Conservation (phyloP, 2,329 filamentous ascomycete species). For the Xylariaceae sp. region DNA sequence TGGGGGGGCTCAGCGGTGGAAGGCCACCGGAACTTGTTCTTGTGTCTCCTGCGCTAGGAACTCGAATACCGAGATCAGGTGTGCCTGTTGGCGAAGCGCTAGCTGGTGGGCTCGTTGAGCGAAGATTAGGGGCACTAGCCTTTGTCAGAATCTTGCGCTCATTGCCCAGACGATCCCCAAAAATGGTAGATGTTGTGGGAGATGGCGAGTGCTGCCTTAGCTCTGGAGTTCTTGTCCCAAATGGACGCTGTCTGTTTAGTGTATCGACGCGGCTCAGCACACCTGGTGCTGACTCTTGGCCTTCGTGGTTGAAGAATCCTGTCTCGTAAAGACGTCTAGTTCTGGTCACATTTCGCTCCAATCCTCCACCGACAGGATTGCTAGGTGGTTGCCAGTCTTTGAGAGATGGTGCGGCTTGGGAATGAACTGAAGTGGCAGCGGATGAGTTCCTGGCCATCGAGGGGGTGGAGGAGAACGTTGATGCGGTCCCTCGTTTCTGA, state of each 20-base stretch:
- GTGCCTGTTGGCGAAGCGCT: slow-evolving; percentile 36
- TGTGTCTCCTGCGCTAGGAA: slow-evolving; percentile 34
- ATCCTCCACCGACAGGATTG: slow-evolving; percentile 33
- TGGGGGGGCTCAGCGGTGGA: slow-evolving; percentile 63
- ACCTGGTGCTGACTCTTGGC: slow-evolving; percentile 75
- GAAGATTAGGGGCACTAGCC: slow-evolving; percentile 66
- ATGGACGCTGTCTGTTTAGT: slow-evolving; percentile 60
- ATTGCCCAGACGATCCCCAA: slow-evolving; percentile 42
- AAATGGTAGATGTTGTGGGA: slow-evolving; percentile 36
- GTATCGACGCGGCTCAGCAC: slow-evolving; percentile 77
- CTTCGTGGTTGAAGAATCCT: slow-evolving; percentile 66
- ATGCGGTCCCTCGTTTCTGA: slow-evolving; percentile 79
- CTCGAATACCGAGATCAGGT: slow-evolving; percentile 31
- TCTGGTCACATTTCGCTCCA: slow-evolving; percentile 66
- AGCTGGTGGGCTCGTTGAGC: slow-evolving; percentile 49
- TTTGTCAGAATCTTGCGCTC: slow-evolving; percentile 49
- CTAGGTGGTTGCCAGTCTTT: slow-evolving; percentile 48
- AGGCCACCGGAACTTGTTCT: slow-evolving; percentile 34
- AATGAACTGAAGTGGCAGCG: slow-evolving; percentile 83
- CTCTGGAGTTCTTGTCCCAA: slow-evolving; percentile 50
- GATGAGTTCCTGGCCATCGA: slow-evolving; percentile 73
- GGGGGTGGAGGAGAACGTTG: slow-evolving; percentile 69
- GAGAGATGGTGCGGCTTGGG: slow-evolving; percentile 55
- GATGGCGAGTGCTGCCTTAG: slow-evolving; percentile 42
- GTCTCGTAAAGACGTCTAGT: slow-evolving; percentile 78